A percentile compares a stretch with the other conserved stretches of the same genome.
Conservation (phyloP, 345 rosid genomes). For the Linum usitatissimum region DNA sequence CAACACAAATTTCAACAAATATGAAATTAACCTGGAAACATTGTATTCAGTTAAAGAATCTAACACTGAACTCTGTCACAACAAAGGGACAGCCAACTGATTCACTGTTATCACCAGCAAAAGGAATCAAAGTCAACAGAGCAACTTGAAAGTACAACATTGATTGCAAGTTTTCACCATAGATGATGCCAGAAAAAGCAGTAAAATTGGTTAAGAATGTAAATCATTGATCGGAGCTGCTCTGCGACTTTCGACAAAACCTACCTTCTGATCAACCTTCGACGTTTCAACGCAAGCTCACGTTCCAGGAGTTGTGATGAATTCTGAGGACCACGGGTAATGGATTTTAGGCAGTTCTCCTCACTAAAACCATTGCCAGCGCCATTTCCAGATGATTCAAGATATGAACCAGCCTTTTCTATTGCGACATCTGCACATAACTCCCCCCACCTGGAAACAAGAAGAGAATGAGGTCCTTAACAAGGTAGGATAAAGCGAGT, state of each 20-base stretch:
- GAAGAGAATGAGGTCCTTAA: slow-evolving; percentile 8
- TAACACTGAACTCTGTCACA: slow-evolving; percentile 20
- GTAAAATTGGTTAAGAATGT: not conserved
- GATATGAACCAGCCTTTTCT: slow-evolving; percentile 57
- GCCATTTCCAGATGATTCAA: slow-evolving; percentile 27
- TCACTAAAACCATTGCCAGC: slow-evolving; percentile 18
- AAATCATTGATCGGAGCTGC: not conserved
- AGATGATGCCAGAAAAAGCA: not conserved
- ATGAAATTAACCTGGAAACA: too few relatives aligned
- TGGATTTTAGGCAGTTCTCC: slow-evolving; percentile 26
- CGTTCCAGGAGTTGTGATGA: slow-evolving; percentile 21
- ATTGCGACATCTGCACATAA: slow-evolving; percentile 66
- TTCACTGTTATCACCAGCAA: slow-evolving; percentile 38
- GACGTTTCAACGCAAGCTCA: slow-evolving; percentile 38
- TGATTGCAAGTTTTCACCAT: not conserved
- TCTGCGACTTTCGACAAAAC: slow-evolving; percentile 6
- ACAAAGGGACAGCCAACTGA: slow-evolving; percentile 46
- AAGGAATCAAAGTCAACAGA: slow-evolving; percentile 11
- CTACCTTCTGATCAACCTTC: slow-evolving; percentile 39
- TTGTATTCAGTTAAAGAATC: not conserved
- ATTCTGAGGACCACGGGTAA: slow-evolving; percentile 22
- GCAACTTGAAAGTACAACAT: not conserved
- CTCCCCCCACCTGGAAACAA: slow-evolving; percentile 66
- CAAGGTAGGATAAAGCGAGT: slow-evolving; percentile 6
- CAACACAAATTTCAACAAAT: not conserved